Conservation (phyloP, 306 rosid species). For the Ziziphus jujuba region DNA sequence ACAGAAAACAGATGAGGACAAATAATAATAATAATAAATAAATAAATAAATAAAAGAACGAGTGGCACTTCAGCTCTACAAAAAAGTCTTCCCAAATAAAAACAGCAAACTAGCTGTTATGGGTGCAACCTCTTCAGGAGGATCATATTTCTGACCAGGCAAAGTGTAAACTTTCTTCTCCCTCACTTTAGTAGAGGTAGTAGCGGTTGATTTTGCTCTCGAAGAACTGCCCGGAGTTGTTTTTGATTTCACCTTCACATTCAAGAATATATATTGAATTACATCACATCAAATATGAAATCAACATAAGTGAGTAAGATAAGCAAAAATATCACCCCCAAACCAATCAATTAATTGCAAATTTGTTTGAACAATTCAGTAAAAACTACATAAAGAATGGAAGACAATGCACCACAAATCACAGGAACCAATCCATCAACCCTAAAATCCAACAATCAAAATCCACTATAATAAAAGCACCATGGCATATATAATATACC, state of each 20-base stretch:
- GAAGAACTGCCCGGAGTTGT: slow-evolving; percentile 22
- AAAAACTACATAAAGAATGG: background rate
- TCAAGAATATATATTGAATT: slow-evolving; percentile 23
- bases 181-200: slow-evolving; percentile 52
- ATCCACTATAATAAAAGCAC: background rate
- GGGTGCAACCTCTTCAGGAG: slow-evolving; percentile 82
- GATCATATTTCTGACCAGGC: slow-evolving; percentile 89
- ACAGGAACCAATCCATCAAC: slow-evolving; percentile 9
- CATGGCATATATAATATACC: slow-evolving; percentile 6
- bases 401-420: background rate
- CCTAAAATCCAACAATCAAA: slow-evolving; percentile 5
- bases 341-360: slow-evolving; percentile 18
- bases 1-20: slow-evolving; percentile 23
- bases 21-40: too few relatives aligned
- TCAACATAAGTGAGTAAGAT: slow-evolving; percentile 12
- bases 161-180: slow-evolving; percentile 78
- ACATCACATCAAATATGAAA: slow-evolving; percentile 22
- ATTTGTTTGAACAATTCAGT: slow-evolving; percentile 4
- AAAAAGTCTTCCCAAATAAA: slow-evolving; percentile 14
- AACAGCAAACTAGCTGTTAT: slow-evolving; percentile 17
- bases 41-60: too few relatives aligned
- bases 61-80: slow-evolving; percentile 12
- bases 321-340: background rate
- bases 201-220: slow-evolving; percentile 32
- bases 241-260: slow-evolving; percentile 73